A percentile compares a stretch with the other conserved stretches of the same genome.
These are phyloP conservation scores for Boletus patriciae DNA, from an alignment of 768 basidiomycete species.

Conservation along the genomic window DNA sequence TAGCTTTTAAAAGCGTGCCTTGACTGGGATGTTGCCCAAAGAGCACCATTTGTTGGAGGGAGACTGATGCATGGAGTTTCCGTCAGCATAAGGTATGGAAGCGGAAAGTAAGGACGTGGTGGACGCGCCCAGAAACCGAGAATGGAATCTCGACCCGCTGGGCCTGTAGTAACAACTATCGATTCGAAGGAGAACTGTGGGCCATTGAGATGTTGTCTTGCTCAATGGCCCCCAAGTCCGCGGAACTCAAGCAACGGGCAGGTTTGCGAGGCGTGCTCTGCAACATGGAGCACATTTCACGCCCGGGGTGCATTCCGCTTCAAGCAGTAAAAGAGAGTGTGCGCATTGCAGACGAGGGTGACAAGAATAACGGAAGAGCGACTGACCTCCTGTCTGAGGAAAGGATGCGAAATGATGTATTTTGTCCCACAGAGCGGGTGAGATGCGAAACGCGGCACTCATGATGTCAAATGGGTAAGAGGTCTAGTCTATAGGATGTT, in stretches of 20 bases:
- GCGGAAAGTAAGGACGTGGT: background rate
- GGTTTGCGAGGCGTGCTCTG: background rate
- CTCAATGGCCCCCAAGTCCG: background rate
- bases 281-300: background rate
- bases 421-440: slow-evolving; percentile 79
- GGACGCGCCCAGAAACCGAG: background rate
- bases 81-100: slow-evolving; percentile 8
- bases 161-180: background rate
- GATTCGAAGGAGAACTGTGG: background rate
- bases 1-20: slow-evolving; percentile 90
- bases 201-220: background rate
- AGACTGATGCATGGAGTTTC: slow-evolving; percentile 55
- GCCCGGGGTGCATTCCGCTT: background rate
- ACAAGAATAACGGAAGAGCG: background rate
- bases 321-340: no score
- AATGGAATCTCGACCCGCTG: no score
- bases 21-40: slow-evolving; percentile 96
- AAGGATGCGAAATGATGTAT: slow-evolving; percentile 91
- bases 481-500: background rate
- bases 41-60: slow-evolving; percentile 95
- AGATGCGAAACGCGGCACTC: slow-evolving; percentile 63
- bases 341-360: background rate
- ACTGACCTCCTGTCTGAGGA: slow-evolving; percentile 86
- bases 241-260: background rate
- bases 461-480: slow-evolving; percentile 20